These are phyloP conservation scores for Yarrowia osloensis DNA, from an alignment of 805 yeast genomes.

Conservation along the genomic window DNA sequence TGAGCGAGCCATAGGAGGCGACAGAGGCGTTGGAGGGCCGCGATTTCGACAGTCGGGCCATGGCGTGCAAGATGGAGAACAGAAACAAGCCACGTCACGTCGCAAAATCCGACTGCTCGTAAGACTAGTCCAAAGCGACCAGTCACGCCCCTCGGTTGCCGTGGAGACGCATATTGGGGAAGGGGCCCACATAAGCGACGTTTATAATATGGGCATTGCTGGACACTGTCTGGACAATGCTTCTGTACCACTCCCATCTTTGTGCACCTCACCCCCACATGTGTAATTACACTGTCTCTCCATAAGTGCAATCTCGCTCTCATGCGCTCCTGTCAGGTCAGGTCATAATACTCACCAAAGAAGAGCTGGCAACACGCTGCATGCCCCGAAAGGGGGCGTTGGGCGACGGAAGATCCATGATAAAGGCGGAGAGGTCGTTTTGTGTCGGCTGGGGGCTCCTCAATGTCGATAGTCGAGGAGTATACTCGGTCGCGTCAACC, in stretches of 20 bases:
- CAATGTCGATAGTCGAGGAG: not conserved
- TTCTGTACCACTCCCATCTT: no score
- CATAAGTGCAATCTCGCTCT: no score
- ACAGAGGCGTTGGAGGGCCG: not conserved
- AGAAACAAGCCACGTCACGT: not conserved
- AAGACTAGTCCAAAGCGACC: not conserved
- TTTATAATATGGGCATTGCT: no score
- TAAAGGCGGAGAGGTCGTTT: not conserved
- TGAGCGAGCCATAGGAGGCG: not conserved
- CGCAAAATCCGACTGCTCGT: not conserved
- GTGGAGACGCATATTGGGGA: not conserved
- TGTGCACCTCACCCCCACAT: no score
- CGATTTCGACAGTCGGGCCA: not conserved
- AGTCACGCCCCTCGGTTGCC: not conserved
- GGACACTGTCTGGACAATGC: no score
- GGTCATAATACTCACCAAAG: conserved; percentile 4
- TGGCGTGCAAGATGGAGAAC: not conserved
- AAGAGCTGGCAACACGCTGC: conserved; percentile 26
- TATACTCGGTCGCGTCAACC: not conserved
- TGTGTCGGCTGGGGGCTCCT: no score
- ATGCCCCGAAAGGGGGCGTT: conserved; percentile 28
- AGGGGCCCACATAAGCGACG: no score
- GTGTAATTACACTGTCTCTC: no score
- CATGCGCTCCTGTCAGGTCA: no score
- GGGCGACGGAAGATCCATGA: conserved; percentile 22